These are phyloP conservation scores for Ceratocystiopsis minuta DNA, from an alignment of 2,329 filamentous ascomycete genomes.

Conservation along the genomic window DNA sequence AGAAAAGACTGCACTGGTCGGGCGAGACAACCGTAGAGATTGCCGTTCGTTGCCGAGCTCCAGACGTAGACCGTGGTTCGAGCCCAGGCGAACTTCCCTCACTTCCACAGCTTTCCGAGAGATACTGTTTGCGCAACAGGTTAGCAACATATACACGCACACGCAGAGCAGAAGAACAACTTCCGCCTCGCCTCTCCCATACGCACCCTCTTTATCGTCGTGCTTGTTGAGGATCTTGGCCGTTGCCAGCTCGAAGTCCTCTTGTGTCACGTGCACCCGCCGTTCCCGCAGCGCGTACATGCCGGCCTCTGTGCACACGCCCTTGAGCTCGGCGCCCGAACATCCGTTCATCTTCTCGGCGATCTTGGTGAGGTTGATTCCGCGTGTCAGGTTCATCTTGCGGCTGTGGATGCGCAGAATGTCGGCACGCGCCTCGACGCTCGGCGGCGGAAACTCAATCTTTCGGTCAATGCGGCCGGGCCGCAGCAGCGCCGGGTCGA, in stretches of 20 bases:
- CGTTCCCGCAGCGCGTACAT: conserved; percentile 96
- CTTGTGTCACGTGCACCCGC: conserved; percentile 93
- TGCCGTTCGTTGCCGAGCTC: no score
- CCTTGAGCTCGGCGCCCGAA: conserved; percentile 92
- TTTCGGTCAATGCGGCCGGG: conserved; percentile 97
- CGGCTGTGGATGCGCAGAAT: conserved; percentile 94
- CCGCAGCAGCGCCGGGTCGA: conserved; percentile 83
- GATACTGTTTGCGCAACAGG: conserved; percentile 15
- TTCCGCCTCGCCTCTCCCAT: no score
- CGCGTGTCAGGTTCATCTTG: conserved; percentile 95
- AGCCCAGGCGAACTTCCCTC: neutral
- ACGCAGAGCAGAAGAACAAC: neutral
- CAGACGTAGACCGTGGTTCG: no score
- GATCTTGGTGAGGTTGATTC: conserved; percentile 95
- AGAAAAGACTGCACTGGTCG: no score
- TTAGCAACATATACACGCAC: conserved; percentile 1
- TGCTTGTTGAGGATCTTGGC: conserved; percentile 99
- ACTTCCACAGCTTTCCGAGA: conserved; percentile 57
- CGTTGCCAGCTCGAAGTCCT: conserved; percentile 95
- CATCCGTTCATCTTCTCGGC: conserved; percentile 99
- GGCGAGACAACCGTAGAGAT: no score
- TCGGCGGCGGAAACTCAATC: conserved; percentile 96
- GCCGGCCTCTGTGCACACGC: conserved; percentile 93
- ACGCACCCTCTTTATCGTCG: conserved; percentile 71
- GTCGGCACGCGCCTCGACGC: conserved; percentile 87